Evolutionary conservation across 2,329 filamentous ascomycete genomes (phyloP).

Genomic region (Tolypocladium guangdongense): DNA sequence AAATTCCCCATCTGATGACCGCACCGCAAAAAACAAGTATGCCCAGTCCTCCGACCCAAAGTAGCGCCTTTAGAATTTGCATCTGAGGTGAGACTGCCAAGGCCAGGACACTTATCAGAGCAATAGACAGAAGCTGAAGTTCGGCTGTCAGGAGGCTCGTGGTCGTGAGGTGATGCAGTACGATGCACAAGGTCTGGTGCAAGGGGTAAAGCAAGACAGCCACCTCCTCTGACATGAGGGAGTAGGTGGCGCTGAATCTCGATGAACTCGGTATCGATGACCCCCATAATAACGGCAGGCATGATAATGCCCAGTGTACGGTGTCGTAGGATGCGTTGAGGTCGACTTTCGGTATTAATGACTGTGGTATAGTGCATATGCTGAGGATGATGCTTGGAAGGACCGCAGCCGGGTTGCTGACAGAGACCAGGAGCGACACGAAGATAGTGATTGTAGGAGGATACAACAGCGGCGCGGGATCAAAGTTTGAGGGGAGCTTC

Average conservation of each 20-base stretch:
- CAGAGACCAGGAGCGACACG: constrained; percentile 63
- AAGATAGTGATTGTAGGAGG: constrained; percentile 66
- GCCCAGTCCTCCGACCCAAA: constrained; percentile 74
- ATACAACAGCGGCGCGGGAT: constrained; percentile 85
- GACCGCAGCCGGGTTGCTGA: constrained; percentile 48
- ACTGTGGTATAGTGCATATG: constrained; percentile 63
- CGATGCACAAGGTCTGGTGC: constrained; percentile 64
- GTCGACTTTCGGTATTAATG: constrained; percentile 56
- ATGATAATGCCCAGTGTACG: constrained; percentile 70
- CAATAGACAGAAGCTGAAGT: constrained; percentile 73
- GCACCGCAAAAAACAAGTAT: constrained; percentile 63
- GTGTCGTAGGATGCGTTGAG: constrained; percentile 47
- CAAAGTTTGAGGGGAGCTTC: constrained; percentile 63
- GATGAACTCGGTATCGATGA: constrained; percentile 7
- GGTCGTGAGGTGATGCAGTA: constrained; percentile 71
- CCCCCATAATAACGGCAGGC: constrained; percentile 47
- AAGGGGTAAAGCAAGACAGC: constrained; percentile 66
- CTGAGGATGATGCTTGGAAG: constrained; percentile 75
- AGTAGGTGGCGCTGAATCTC: constrained; percentile 28
- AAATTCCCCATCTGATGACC: constrained; percentile 73
- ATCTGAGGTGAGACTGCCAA: constrained; percentile 73
- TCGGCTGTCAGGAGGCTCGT: constrained; percentile 83
- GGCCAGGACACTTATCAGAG: constrained; percentile 70
- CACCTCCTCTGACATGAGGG: constrained; percentile 41
- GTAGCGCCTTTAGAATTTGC: constrained; percentile 70